phyloP scores from a whole-genome alignment of 1,284 basidiomycete genomes.

The Sutorius eximius region DNA sequence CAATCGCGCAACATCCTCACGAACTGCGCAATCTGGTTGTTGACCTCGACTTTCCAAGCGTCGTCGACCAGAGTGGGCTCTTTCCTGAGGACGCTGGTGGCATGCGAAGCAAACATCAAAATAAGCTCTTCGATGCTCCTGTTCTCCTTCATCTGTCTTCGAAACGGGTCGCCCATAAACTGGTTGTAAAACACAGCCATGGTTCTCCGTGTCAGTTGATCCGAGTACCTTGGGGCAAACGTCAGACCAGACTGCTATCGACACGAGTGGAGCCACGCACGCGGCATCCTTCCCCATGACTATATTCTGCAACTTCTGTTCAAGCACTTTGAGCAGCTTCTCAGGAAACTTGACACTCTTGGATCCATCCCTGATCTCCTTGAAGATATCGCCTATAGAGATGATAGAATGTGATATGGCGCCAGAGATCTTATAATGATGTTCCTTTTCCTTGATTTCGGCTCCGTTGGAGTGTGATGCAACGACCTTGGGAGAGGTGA shows the following conservation, averaged over 20 bases:
- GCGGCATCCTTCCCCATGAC: constrained; percentile 87
- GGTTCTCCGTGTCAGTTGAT: constrained; percentile 83
- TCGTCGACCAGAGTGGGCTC: constrained; percentile 73
- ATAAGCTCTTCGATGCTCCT: constrained; percentile 97
- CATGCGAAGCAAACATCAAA: constrained; percentile 90
- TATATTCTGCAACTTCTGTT: constrained; percentile 83
- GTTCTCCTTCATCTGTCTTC: constrained; percentile 91
- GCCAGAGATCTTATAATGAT: constrained; percentile 59
- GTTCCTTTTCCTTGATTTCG: constrained; percentile 55
- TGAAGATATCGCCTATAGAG: constrained; percentile 82
- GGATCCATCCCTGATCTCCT: constrained; percentile 69
- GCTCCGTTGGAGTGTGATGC: constrained; percentile 40
- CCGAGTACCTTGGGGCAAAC: constrained; percentile 63
- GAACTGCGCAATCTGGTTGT: constrained; percentile 87
- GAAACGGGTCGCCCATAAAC: constrained; percentile 81
- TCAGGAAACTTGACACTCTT: constrained; percentile 91
- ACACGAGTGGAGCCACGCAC: constrained; percentile 50
- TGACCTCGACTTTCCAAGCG: constrained; percentile 90
- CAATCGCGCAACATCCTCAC: constrained; percentile 84
- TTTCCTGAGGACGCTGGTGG: constrained; percentile 83
- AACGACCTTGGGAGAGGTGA: constrained; percentile 62
- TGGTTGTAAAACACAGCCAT: constrained; percentile 91
- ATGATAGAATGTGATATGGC: constrained; percentile 73
- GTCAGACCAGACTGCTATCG: constrained; percentile 7
- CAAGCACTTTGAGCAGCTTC: constrained; percentile 85